Percentiles rank a stretch among this genome's conserved stretches.
Conservation (phyloP, 1,284 basidiomycete genomes). For the Sanguinoderma infundibulare region DNA sequence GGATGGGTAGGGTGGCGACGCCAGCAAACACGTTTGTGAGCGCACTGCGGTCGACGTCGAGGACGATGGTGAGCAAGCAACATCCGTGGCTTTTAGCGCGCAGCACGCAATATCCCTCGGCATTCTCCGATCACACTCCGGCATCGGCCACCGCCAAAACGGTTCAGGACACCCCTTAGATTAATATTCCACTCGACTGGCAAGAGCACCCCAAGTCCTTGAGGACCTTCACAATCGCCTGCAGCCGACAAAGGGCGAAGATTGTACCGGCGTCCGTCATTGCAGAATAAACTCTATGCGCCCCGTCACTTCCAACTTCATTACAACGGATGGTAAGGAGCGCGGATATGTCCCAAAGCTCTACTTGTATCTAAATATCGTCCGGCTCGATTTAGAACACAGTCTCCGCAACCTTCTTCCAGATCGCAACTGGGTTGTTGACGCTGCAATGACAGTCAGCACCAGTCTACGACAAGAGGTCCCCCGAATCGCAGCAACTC, state of each 20-base stretch:
- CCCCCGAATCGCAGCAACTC: constrained; percentile 24
- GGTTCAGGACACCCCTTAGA: too few species aligned
- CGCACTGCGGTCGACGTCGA: neutral
- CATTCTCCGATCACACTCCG: neutral
- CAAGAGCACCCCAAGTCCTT: too few species aligned
- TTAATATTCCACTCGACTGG: too few species aligned
- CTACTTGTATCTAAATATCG: too few species aligned
- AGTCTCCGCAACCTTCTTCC: constrained; percentile 44
- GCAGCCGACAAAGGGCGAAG: too few species aligned
- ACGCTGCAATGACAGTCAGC: constrained; percentile 33
- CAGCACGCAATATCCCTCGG: neutral
- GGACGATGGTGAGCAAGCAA: neutral
- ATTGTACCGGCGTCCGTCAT: too few species aligned
- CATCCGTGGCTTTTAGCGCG: neutral
- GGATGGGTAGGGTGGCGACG: neutral
- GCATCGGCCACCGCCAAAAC: neutral
- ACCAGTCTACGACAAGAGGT: neutral
- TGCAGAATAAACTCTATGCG: too few species aligned
- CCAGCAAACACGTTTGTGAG: neutral
- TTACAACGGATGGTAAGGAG: too few species aligned
- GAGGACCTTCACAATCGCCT: too few species aligned
- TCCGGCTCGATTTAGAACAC: constrained; percentile 27
- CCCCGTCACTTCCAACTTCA: too few species aligned
- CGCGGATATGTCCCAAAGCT: too few species aligned
- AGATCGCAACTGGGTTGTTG: constrained; percentile 55